Evolutionary conservation across 108 stramenopile genomes (phyloP), one percentile per base, ranked within the genome.

Genomic region (Epithemia pelagica): DNA sequence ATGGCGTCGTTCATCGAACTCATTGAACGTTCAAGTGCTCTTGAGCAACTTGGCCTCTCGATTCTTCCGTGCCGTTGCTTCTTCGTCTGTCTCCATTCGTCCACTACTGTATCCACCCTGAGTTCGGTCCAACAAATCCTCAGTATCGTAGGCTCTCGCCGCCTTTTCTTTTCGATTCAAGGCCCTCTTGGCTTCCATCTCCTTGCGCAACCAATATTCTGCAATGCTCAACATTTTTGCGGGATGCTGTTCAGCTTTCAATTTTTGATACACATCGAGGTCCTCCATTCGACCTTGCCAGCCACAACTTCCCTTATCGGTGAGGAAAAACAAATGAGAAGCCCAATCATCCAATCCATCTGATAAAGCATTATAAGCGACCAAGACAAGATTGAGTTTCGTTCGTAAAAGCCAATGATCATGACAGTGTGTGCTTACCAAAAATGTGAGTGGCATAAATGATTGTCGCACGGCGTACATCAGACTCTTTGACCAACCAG

Each of bases 391-490:
- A 52, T 10, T 18, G 52, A 52, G 19, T 18, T 18, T 18, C 10
- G 19, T 52, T 52, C 10, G 52, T 18, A 52, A 52, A 18, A 18
- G 18, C 10, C 10, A 52, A 52, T 52, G 10, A 19, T 18, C 52
- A 52, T 19, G 64, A 96, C 37, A 46, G 5, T 5, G 37, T 46
- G 37, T 46, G 37, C 37, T 46, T 46, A 46, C 37, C 99, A 82
- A 99, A 99, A 59, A 99, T 98, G 70, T 99, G 98, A 1, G 97
- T 99, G 5, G 98, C 99, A 75, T 99, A 99, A 28, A 99, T 69
- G 61, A 99, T 95, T 19, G 97, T 98, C 0, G 96, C 92, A 15
- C 89, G 87, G 2, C 94, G 80, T 63, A 82, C 79, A 57, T 90
- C 91, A 30, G 87, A 88, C 80, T 99, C 99, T 22, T 73, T 66